A percentile compares a stretch with the other conserved stretches of the same genome.
Evolutionary conservation across 2,329 filamentous ascomycete genomes (phyloP).

Genomic region (Cladophialophora chaetospira): DNA sequence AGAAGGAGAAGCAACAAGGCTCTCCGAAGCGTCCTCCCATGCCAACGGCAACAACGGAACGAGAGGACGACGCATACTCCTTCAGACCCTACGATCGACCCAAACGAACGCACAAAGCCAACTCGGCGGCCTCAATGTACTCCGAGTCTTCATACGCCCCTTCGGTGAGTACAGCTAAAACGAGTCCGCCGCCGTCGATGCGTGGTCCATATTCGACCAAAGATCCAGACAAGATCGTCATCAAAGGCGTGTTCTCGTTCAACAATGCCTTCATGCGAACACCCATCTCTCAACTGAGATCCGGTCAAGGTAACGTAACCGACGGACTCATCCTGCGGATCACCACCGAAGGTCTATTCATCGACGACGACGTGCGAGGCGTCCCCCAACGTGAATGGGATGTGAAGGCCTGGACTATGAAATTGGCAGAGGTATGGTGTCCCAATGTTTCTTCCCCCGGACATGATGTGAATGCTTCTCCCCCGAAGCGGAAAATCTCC

Average conservation of each 20-base stretch:
- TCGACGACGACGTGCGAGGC: slow-evolving; percentile 89
- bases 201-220: slow-evolving; percentile 80
- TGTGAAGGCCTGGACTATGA: slow-evolving; percentile 96
- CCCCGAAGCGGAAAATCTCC: slow-evolving; percentile 12
- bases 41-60: slow-evolving; percentile 42
- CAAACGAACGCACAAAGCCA: slow-evolving; percentile 57
- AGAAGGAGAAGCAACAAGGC: slow-evolving; percentile 26
- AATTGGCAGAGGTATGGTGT: slow-evolving; percentile 86
- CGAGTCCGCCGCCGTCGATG: slow-evolving; percentile 77
- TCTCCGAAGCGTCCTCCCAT: slow-evolving; percentile 39
- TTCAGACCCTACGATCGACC: slow-evolving; percentile 77
- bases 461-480: not conserved
- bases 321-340: slow-evolving; percentile 91
- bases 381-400: slow-evolving; percentile 98
- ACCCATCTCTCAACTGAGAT: slow-evolving; percentile 87
- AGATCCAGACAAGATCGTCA: slow-evolving; percentile 93
- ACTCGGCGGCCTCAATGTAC: slow-evolving; percentile 69
- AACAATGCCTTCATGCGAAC: slow-evolving; percentile 85
- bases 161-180: slow-evolving; percentile 79
- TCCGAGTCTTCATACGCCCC: slow-evolving; percentile 87
- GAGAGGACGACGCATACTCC: slow-evolving; percentile 67
- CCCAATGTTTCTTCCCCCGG: slow-evolving; percentile 54
- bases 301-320: slow-evolving; percentile 80
- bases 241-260: slow-evolving; percentile 89
- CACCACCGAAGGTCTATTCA: slow-evolving; percentile 91